phyloP scores from a whole-genome alignment of 169 alveolate species.

The Eimeria praecox region DNA sequence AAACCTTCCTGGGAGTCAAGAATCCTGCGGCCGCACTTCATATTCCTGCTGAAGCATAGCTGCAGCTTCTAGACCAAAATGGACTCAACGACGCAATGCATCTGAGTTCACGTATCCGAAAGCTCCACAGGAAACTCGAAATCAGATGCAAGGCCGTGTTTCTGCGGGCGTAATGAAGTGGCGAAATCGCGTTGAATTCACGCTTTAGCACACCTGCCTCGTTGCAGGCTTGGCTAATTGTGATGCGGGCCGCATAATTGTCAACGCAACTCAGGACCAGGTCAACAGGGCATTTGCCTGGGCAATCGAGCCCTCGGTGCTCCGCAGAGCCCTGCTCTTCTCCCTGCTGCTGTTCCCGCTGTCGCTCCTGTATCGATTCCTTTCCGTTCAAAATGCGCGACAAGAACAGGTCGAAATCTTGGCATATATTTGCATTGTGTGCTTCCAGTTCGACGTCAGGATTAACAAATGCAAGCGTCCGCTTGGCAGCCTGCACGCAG shows the following conservation, averaged over 20 bases:
- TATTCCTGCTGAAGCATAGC: not conserved
- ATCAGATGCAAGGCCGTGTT: not conserved
- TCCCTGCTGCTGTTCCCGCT: not conserved
- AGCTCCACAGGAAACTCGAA: not conserved
- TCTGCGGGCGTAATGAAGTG: not conserved
- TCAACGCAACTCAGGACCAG: conserved; percentile 97
- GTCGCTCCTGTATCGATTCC: conserved; percentile 38
- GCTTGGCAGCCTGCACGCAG: conserved; percentile 92
- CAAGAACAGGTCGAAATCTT: conserved; percentile 90
- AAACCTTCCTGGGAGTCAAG: not conserved
- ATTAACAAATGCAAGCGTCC: conserved; percentile 94
- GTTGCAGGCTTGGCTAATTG: conserved; percentile 96
- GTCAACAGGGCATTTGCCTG: conserved; percentile 86
- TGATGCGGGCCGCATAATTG: conserved; percentile 97
- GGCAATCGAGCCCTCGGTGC: conserved; percentile 12
- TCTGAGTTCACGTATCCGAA: not conserved
- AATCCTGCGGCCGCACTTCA: not conserved
- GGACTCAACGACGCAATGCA: not conserved
- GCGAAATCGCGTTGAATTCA: not conserved
- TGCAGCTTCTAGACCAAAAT: not conserved
- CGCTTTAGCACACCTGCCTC: conserved; percentile 89
- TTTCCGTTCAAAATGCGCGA: conserved; percentile 88
- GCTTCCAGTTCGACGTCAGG: conserved; percentile 95
- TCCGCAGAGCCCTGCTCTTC: not conserved
- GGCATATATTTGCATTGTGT: conserved; percentile 91